Evolutionary conservation across 2,329 filamentous ascomycete genomes (phyloP).

Genomic region (Colletotrichum graminicola): DNA sequence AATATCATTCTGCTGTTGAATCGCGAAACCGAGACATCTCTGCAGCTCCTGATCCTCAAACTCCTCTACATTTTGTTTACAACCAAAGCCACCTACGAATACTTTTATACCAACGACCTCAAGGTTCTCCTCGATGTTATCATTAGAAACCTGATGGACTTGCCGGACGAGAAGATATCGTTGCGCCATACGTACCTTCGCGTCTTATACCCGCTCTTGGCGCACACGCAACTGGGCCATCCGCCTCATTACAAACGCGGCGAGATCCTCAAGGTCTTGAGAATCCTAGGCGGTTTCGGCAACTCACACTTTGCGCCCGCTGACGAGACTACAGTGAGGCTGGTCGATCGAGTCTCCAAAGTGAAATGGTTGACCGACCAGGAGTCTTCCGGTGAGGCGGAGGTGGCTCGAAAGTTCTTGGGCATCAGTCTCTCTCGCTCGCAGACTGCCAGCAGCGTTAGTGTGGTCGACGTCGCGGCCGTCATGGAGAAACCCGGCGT

Average conservation of each 20-base stretch:
- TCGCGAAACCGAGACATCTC: constrained; percentile 91
- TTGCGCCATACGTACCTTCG: constrained; percentile 94
- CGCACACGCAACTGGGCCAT: constrained; percentile 89
- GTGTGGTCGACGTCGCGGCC: constrained; percentile 81
- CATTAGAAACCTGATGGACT: constrained; percentile 94
- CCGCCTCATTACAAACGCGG: constrained; percentile 92
- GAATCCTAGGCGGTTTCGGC: constrained; percentile 75
- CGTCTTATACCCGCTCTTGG: constrained; percentile 89
- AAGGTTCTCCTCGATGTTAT: constrained; percentile 95
- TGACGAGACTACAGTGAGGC: constrained; percentile 82
- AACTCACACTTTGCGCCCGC: constrained; percentile 83
- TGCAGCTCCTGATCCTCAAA: constrained; percentile 97
- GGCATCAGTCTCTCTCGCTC: constrained; percentile 77
- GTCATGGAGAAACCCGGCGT: constrained; percentile 87
- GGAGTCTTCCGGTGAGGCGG: constrained; percentile 54
- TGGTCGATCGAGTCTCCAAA: constrained; percentile 80
- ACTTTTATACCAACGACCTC: constrained; percentile 98
- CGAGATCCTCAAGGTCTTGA: constrained; percentile 82
- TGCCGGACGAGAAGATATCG: constrained; percentile 83
- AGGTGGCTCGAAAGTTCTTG: constrained; percentile 70
- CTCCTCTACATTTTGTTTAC: constrained; percentile 96
- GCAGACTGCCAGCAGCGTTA: constrained; percentile 78
- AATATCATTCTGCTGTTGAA: constrained; percentile 97
- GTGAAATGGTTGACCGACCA: constrained; percentile 75
- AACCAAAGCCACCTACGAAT: constrained; percentile 91